A percentile compares a stretch with the other conserved stretches of the same genome.
These are phyloP conservation scores for Teunomyces panamensis DNA, from an alignment of 805 yeast species.

Conservation along the genomic window DNA sequence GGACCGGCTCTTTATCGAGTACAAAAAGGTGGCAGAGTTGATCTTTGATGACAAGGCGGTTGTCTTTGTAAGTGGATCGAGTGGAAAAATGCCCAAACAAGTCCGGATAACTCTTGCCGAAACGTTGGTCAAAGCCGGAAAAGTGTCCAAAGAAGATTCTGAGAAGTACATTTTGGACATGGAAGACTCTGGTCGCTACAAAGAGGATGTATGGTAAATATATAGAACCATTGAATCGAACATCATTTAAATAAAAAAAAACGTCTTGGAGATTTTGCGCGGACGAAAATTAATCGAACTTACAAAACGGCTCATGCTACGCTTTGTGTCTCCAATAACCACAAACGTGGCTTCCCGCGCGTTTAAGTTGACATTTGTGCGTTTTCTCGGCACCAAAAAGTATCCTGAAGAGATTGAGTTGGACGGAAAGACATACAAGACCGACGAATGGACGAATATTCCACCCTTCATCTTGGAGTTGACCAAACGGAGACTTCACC, in stretches of 20 bases:
- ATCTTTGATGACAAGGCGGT: constrained; percentile 55
- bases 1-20: constrained; percentile 56
- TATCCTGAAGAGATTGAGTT: constrained; percentile 36
- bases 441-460: constrained; percentile 84
- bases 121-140: constrained; percentile 48
- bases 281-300: background rate
- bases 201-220: constrained; percentile 84
- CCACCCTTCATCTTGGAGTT: constrained; percentile 68
- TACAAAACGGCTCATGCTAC: background rate
- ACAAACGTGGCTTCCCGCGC: background rate
- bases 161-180: constrained; percentile 50
- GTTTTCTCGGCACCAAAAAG: constrained; percentile 2
- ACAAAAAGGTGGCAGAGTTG: constrained; percentile 47
- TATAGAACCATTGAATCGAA: too few species aligned
- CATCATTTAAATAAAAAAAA: background rate
- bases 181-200: constrained; percentile 64
- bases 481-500: constrained; percentile 72
- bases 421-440: constrained; percentile 48
- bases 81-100: constrained; percentile 91
- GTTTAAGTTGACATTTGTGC: background rate
- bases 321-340: background rate
- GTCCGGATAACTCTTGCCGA: constrained; percentile 77
- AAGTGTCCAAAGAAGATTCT: constrained; percentile 43
- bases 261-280: background rate
- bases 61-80: constrained; percentile 85